Base-by-base conservation (phyloP, 441 rosid species). In the Iberis amara region DNA sequence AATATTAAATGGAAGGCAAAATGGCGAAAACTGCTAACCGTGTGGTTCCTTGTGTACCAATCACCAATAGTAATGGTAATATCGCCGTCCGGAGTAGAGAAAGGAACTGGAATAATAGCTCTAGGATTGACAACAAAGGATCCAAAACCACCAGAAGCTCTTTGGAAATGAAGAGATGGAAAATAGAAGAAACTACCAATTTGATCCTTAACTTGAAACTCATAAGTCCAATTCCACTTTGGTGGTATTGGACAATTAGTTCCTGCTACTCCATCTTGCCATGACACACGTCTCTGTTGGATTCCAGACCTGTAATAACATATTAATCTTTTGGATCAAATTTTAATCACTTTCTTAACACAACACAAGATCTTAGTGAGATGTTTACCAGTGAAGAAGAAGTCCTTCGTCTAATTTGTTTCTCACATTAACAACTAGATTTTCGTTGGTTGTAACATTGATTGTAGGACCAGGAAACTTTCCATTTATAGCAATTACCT, bases 241-340 rank as follows among this genome's bases (percentile, higher is more conserved):
- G 87, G 74, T 39, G 94, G 95, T 45, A 91, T 88, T 13, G 98
- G 98, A 68, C 96, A 91, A 55, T 83, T 91, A 3, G 96, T 92
- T 45, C 98, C 98, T 41, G 55, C 72, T 39, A 92, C 68, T 60
- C 96, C 98, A 68, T 92, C 99, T 79, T 86, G 99, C 99, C 99
- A 92, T 4, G 97, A 92, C 41, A 78, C 72, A 55, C 88, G 80
- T 66, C 98, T 78, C 59, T 83, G 86, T 54, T 88, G 87, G 70
- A 91, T 63, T 55, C 98, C 98, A 62, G 84, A 66, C 98, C 98
- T 91, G 68, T 49, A 7, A 4, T 6, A 31, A 31, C 1, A 18
- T 18, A 18, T 18, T n/a, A 18, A 18, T 18, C 21, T 18, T 18
- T 18, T 18, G 21, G 1, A 18, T 18, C 21, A 18, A 18, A 18